phyloP scores from a whole-genome alignment of 2,329 filamentous ascomycete genomes.

The Gliomastix tumulicola region DNA sequence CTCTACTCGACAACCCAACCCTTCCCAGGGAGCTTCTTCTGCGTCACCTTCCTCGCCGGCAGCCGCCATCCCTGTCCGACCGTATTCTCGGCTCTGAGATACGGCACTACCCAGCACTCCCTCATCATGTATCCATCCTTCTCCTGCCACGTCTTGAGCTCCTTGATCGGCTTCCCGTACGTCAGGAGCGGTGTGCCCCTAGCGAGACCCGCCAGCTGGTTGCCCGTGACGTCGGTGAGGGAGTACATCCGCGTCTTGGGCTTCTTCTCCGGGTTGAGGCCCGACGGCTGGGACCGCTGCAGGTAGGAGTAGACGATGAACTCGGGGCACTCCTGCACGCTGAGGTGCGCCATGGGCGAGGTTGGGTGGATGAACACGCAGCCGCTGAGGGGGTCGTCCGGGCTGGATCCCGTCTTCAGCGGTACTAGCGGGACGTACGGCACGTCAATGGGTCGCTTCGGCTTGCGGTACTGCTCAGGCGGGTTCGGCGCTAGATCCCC shows the following conservation, averaged over 20 bases:
- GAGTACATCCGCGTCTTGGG: conserved; percentile 83
- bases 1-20: conserved; percentile 64
- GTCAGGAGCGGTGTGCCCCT: conserved; percentile 78
- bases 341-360: conserved; percentile 67
- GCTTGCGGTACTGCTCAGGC: conserved; percentile 59
- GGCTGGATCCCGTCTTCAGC: conserved; percentile 42
- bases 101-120: conserved; percentile 79
- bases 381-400: conserved; percentile 32
- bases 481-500: conserved; percentile 76
- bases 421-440: conserved; percentile 84
- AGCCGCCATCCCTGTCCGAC: conserved; percentile 75
- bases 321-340: conserved; percentile 68
- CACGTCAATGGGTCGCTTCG: conserved; percentile 82
- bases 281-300: conserved; percentile 54
- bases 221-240: conserved; percentile 69
- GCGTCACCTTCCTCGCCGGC: conserved; percentile 75
- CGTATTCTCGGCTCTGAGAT: conserved; percentile 60
- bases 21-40: conserved; percentile 64
- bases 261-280: conserved; percentile 43
- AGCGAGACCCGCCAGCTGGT: conserved; percentile 70
- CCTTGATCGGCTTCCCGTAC: conserved; percentile 88
- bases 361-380: conserved; percentile 85
- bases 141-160: conserved; percentile 45
- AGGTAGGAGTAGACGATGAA: conserved; percentile 86
- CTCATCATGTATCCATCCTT: conserved; percentile 37